Conservation (phyloP, 2,329 filamentous ascomycete species). For the Verticillium longisporum region DNA sequence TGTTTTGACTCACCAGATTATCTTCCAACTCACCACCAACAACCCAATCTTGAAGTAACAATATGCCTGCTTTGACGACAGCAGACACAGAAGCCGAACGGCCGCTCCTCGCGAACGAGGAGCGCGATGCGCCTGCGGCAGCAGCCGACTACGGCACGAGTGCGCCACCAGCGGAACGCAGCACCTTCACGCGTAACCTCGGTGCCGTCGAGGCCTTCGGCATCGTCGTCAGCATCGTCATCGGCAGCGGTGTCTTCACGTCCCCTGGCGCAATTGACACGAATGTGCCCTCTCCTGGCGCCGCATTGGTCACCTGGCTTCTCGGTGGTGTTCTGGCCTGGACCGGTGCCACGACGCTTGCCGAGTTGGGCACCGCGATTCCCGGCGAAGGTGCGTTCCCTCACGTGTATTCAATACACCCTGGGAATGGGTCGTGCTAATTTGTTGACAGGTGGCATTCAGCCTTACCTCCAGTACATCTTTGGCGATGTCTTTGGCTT, state of each 20-base stretch:
- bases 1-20: not conserved
- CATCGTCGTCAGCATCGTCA: conserved; percentile 56
- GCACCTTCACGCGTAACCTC: conserved; percentile 35
- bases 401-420: not conserved
- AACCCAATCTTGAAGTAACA: not conserved
- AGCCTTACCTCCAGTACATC: conserved; percentile 55
- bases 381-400: conserved; percentile 44
- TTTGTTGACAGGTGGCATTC: conserved; percentile 43
- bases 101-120: conserved; percentile 1
- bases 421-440: not conserved
- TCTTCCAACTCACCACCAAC: not conserved
- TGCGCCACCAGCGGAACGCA: conserved; percentile 3
- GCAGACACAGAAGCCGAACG: conserved; percentile 6
- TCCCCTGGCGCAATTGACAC: conserved; percentile 57
- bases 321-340: conserved; percentile 55
- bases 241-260: conserved; percentile 59
- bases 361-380: conserved; percentile 57
- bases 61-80: conserved; percentile 5
- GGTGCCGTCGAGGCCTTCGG: conserved; percentile 46
- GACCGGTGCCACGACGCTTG: conserved; percentile 56
- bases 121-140: not conserved
- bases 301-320: conserved; percentile 52
- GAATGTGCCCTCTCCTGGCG: conserved; percentile 55
- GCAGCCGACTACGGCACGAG: not conserved
- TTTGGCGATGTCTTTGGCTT: conserved; percentile 57